Percentiles rank a stretch among this genome's conserved stretches.
phyloP scores from a whole-genome alignment of 75 land plant genomes.

The Azolla pinnata region DNA sequence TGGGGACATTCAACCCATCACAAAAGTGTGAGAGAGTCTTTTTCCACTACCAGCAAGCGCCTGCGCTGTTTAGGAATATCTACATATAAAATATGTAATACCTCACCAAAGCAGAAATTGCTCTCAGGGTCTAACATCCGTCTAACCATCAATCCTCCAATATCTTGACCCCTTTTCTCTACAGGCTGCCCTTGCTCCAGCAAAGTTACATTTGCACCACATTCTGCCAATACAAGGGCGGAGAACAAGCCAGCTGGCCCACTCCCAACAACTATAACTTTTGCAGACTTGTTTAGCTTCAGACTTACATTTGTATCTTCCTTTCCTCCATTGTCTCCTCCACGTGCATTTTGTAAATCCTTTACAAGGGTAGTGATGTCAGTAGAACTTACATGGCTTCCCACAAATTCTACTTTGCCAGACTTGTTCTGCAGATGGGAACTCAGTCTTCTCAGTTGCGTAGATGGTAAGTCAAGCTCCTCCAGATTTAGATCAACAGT shows the following conservation, averaged over 20 bases:
- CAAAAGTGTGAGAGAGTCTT: too few species aligned
- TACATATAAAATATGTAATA: too few species aligned
- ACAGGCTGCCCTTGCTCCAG: constrained; percentile 93
- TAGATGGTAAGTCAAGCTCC: constrained; percentile 43
- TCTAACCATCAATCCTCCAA: constrained; percentile 83
- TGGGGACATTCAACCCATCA: too few species aligned
- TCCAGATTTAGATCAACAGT: constrained; percentile 72
- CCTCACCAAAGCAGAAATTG: constrained; percentile 99
- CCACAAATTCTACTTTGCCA: constrained; percentile 53
- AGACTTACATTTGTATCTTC: background rate
- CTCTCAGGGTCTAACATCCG: constrained; percentile 64
- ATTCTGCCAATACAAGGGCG: constrained; percentile 81
- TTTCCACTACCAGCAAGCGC: too few species aligned
- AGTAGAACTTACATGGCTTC: constrained; percentile 12
- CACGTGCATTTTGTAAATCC: background rate
- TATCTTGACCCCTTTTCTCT: constrained; percentile 87
- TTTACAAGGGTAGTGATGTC: constrained; percentile 36
- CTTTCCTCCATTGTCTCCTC: background rate
- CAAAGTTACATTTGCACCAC: constrained; percentile 79
- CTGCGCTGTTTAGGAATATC: too few species aligned
- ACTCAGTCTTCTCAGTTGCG: constrained; percentile 54
- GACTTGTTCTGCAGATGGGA: constrained; percentile 48
- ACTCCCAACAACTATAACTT: constrained; percentile 86
- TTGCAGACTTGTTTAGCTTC: constrained; percentile 16
- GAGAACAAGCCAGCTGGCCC: constrained; percentile 97